Base-by-base conservation (phyloP, 495 filamentous ascomycete genomes). In the Penicillium tannophilum region DNA sequence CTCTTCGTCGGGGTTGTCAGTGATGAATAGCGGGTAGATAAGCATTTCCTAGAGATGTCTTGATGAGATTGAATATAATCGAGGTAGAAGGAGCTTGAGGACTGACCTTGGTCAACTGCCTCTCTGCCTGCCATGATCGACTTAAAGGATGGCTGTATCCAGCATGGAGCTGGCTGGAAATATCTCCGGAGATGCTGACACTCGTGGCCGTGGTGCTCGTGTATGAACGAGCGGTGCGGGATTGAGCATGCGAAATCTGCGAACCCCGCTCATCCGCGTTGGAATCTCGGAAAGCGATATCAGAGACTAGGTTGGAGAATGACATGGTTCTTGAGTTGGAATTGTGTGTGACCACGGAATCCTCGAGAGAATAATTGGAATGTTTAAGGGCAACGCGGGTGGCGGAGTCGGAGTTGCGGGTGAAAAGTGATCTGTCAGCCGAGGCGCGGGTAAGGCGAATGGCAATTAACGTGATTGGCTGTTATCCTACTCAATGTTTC, bases 21-120 rank as follows among this genome's bases (percentile, higher is more conserved):
- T 94, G 62, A 98, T 88, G 78, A 98, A 98, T 44, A 98, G 83
- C 3, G 94, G 94, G 73, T 95, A 97, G 52, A 98, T 96, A 63
- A 98, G 85, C 93, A 98, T 98, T 33, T 92, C 92, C 93, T 63
- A 54, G 46, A 16, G 23, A 49, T 16, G 16, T 39, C n/a, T 23
- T 17, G 26, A 30, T 24, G 46, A 52, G 17, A 24, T 24, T 36
- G 28, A 9, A 39, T 23, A 20, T 16, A 41, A 52, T n/a, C 16
- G 39, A 16, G 39, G 3, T 16, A 39, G 4, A 12, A 11, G 26
- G 16, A 30, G 24, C 19, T 49, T 16, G 31, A 17, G 26, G 2
- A 60, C 79, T 52, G 59, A 92, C 93, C 86, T 98, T 98, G 19
- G 95, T 98, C 67, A 98, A 83, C 81, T 98, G 93, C 49, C 92